Evolutionary conservation across 768 basidiomycete species (phyloP), one percentile per base, ranked within the genome.

Genomic region (Serpula lacrymans): DNA sequence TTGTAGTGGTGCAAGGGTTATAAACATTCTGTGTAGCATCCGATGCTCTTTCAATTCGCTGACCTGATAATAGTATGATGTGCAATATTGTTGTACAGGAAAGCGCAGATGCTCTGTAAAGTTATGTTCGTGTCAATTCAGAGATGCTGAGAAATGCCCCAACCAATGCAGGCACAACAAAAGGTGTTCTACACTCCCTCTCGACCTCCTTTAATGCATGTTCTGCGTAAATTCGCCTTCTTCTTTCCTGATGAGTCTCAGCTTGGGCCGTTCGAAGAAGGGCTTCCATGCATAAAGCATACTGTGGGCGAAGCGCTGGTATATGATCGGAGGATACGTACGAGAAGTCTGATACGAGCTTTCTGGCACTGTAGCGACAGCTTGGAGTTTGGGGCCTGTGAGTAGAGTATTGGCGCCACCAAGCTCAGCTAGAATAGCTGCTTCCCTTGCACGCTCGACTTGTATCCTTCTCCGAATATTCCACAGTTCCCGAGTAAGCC

Each of bases 151-250:
- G 41, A 39, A 81, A 80, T 10, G 77, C 74, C 8, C 75, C 73
- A 42, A 80, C 55, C 48, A 82, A 53, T 9, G 71, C 74, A 13
- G 77, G 78, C 5, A 78, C 76, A 28, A 80, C 61, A 45, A 82
- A 83, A 12, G 79, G 80, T 41, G 63, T 53, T 37, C 55, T 60
- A 37, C 70, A 69, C 52, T 82, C 80, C 32, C 65, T 59, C 45
- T 70, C 60, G 12, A 82, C 60, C 16, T 79, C 78, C 34, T 48
- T 51, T 42, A 80, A 47, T 11, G 60, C 55, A 10, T 51, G 57
- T 45, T 81, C 80, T 3, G 68, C 69, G 41, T 68, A 67, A n/a
- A 55, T 24, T 25, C 75, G 57, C 37, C 47, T 51, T 31, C 46
- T 46, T 11, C 59, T 60, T 54, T 76, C 75, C 2, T 47, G 45